Percentiles rank a stretch among this genome's conserved stretches.
Evolutionary conservation across 2,329 filamentous ascomycete species (phyloP).

Genomic region (Biscogniauxia mediterranea): DNA sequence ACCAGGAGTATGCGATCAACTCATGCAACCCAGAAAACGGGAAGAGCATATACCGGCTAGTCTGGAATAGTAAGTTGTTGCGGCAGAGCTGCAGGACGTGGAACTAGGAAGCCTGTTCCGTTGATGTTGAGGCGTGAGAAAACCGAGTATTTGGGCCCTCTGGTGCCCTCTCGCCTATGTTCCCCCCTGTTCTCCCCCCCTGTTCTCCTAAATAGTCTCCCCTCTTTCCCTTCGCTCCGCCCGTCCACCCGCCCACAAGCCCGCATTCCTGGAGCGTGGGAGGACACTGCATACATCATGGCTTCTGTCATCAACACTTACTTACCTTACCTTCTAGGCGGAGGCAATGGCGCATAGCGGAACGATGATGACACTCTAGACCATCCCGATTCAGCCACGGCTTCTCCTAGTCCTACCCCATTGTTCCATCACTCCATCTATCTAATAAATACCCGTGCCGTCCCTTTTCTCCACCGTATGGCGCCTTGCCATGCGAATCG

Average conservation of each 20-base stretch:
- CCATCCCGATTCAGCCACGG: slow-evolving; percentile 30
- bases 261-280: slow-evolving; percentile 18
- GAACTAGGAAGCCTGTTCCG: slow-evolving; percentile 27
- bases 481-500: slow-evolving; percentile 1
- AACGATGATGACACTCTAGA: slow-evolving; percentile 24
- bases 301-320: slow-evolving; percentile 7
- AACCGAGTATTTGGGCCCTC: slow-evolving; percentile 34
- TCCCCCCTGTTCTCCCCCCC: slow-evolving; percentile 8
- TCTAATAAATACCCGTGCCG: slow-evolving; percentile 30
- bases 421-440: slow-evolving; percentile 16
- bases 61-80: slow-evolving; percentile 1
- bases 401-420: slow-evolving; percentile 22
- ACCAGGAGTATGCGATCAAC: not conserved
- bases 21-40: not conserved
- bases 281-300: slow-evolving; percentile 2
- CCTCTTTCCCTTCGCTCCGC: slow-evolving; percentile 7
- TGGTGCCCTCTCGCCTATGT: slow-evolving; percentile 16
- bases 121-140: slow-evolving; percentile 19
- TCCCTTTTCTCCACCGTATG: slow-evolving; percentile 14
- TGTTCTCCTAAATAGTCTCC: slow-evolving; percentile 2
- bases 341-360: slow-evolving; percentile 19
- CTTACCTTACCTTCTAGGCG: slow-evolving; percentile 1
- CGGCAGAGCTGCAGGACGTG: slow-evolving; percentile 23
- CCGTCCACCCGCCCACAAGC: slow-evolving; percentile 9
- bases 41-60: slow-evolving; percentile 1